phyloP scores from a whole-genome alignment of 176 grass and related monocot species.

The Hsuehochloa calcarea region DNA sequence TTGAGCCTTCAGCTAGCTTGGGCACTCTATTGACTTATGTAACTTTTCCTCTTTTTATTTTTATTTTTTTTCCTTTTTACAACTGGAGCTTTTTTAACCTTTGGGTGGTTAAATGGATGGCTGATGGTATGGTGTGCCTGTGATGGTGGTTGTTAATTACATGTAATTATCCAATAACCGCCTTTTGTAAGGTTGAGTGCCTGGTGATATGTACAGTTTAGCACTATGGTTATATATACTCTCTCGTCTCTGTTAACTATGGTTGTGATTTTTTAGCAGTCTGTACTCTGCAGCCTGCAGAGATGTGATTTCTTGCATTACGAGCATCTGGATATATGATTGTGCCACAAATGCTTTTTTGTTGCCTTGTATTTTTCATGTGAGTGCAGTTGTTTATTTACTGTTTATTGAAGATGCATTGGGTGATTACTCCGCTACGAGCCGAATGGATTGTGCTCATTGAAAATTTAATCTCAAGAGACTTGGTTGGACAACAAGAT shows the following conservation, averaged over 20 bases:
- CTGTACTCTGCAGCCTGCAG: background rate
- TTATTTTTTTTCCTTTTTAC: background rate
- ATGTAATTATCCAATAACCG: slow-evolving; percentile 36
- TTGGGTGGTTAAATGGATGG: background rate
- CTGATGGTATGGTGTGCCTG: background rate
- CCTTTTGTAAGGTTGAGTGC: slow-evolving; percentile 8
- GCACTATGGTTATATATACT: background rate
- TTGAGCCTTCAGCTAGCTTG: background rate
- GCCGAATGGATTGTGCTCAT: too few species aligned
- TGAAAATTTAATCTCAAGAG: too few species aligned
- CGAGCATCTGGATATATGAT: slow-evolving; percentile 20
- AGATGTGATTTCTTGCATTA: slow-evolving; percentile 8
- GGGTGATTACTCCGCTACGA: background rate
- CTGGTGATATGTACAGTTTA: slow-evolving; percentile 16
- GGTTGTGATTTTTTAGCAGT: background rate
- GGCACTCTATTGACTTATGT: background rate
- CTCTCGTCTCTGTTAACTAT: background rate
- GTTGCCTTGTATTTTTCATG: background rate
- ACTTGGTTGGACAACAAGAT: background rate
- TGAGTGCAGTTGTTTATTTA: background rate
- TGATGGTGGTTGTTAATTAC: slow-evolving; percentile 22
- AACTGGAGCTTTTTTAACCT: background rate
- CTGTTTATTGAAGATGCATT: background rate
- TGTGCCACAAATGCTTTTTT: background rate
- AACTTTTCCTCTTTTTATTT: background rate